A percentile compares a stretch with the other conserved stretches of the same genome.
phyloP scores from a whole-genome alignment of 192 early-diverging fungal genomes.

The Blastocladiella britannica region DNA sequence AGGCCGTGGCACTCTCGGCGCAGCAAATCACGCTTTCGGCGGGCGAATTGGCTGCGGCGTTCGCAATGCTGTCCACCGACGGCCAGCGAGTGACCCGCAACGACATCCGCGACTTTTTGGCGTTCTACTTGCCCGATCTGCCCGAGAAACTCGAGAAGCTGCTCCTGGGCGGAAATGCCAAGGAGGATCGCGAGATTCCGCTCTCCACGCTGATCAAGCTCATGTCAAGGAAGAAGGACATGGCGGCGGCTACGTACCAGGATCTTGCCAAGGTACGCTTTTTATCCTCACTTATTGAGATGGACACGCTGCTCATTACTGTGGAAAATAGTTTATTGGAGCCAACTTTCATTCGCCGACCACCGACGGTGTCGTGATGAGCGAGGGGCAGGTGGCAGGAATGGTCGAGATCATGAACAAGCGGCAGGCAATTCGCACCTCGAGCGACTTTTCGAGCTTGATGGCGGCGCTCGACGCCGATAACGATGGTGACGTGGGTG shows the following conservation, averaged over 20 bases:
- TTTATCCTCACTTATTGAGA: too few species aligned
- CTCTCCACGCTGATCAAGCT: neutral
- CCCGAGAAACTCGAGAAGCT: neutral
- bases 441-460: too few species aligned
- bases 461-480: too few species aligned
- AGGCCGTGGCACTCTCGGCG: neutral
- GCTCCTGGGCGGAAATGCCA: neutral
- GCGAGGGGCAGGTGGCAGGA: too few species aligned
- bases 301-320: too few species aligned
- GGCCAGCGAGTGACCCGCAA: neutral
- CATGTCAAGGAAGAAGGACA: neutral
- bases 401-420: too few species aligned
- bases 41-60: neutral
- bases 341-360: too few species aligned
- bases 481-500: too few species aligned
- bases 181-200: neutral
- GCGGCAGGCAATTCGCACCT: too few species aligned
- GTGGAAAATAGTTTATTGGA: too few species aligned
- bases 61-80: neutral
- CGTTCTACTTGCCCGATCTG: neutral
- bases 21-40: neutral
- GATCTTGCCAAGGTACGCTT: neutral
- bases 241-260: neutral
- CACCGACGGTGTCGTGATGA: too few species aligned
- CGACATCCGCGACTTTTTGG: neutral